These are phyloP conservation scores for Pseudopithomyces maydicus DNA, from an alignment of 2,329 filamentous ascomycete genomes.

Conservation along the genomic window DNA sequence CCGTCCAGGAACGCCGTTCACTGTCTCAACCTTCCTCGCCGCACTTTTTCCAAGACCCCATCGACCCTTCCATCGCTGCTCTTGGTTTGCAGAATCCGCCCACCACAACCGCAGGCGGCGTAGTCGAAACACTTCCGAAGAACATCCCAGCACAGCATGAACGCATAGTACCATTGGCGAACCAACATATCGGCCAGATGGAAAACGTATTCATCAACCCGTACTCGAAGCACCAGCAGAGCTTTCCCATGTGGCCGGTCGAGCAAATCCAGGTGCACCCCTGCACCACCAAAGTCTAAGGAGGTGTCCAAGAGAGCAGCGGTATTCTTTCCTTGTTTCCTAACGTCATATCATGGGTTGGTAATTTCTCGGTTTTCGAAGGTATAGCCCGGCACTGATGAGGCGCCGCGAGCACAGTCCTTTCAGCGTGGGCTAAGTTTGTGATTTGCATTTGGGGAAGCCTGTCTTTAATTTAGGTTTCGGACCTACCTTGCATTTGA, in stretches of 20 bases:
- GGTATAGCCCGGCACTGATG: background rate
- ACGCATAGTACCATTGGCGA: background rate
- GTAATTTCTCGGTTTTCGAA: background rate
- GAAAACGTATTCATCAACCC: background rate
- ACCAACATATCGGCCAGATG: background rate
- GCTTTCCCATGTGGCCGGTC: background rate
- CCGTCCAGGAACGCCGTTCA: slow-evolving; percentile 1
- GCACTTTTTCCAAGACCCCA: background rate
- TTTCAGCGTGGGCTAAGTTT: slow-evolving; percentile 1
- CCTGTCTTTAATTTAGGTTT: background rate
- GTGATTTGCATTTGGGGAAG: slow-evolving; percentile 7
- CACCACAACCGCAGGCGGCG: background rate
- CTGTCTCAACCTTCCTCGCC: slow-evolving; percentile 1
- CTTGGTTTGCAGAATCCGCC: background rate
- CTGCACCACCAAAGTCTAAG: background rate
- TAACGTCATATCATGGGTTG: background rate
- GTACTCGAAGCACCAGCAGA: background rate
- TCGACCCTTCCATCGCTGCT: background rate
- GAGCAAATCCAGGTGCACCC: background rate
- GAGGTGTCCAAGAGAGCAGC: background rate
- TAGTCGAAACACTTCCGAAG: background rate
- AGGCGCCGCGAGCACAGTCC: background rate
- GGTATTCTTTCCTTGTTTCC: background rate
- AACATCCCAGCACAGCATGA: background rate
- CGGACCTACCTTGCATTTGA: background rate